phyloP scores from a whole-genome alignment of 805 yeast genomes.

The Myxozyma mucilagina region DNA sequence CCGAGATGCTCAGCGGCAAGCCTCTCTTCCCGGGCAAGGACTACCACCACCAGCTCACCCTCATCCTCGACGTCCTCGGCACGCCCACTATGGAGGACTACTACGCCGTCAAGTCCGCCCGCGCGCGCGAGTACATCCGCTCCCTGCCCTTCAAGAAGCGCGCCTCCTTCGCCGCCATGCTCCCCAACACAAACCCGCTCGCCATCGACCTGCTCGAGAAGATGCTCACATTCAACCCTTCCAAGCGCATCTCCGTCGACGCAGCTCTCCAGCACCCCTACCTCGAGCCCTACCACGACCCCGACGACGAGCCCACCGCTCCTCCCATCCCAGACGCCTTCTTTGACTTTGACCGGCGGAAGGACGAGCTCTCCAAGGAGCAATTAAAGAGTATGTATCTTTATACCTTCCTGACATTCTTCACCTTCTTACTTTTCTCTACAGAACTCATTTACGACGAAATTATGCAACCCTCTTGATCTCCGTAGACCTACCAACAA shows the following conservation, averaged over 20 bases:
- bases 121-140: conserved; percentile 87
- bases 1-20: conserved; percentile 80
- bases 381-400: conserved; percentile 61
- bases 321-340: conserved; percentile 81
- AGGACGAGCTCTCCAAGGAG: conserved; percentile 71
- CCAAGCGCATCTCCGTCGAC: conserved; percentile 75
- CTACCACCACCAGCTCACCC: conserved; percentile 84
- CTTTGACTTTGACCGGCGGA: conserved; percentile 82
- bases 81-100: conserved; percentile 83
- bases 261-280: conserved; percentile 88
- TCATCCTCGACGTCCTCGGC: conserved; percentile 82
- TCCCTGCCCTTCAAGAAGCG: conserved; percentile 72
- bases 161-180: conserved; percentile 51
- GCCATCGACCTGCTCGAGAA: conserved; percentile 69
- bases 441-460: conserved; percentile 18
- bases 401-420: background rate
- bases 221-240: conserved; percentile 80
- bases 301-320: conserved; percentile 87
- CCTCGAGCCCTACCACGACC: conserved; percentile 85
- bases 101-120: conserved; percentile 52
- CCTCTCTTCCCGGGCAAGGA: conserved; percentile 94
- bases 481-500: background rate
- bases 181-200: conserved; percentile 55
- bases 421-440: background rate
- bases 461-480: conserved; percentile 5